Evolutionary conservation across 306 rosid genomes (phyloP).

Genomic region (Trichosanthes truncata): DNA sequence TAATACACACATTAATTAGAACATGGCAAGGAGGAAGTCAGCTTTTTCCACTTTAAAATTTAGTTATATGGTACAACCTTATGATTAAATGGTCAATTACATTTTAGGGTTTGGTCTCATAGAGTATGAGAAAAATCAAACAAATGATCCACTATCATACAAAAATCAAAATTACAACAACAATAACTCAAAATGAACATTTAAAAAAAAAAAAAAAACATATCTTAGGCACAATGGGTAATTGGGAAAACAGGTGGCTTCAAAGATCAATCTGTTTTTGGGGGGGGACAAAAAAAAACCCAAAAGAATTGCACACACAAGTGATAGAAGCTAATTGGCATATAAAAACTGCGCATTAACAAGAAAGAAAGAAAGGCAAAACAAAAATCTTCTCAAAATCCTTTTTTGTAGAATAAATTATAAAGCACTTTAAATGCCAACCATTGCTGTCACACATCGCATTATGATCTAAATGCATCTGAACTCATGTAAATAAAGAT

Average conservation of each 20-base stretch:
- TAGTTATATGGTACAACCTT: no score
- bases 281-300: not conserved
- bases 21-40: no score
- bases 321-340: not conserved
- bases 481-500: not conserved
- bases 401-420: not conserved
- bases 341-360: not conserved
- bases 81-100: no score
- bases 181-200: no score
- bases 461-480: slow-evolving; percentile 8
- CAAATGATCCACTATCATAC: no score
- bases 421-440: slow-evolving; percentile 9
- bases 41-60: no score
- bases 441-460: slow-evolving; percentile 4
- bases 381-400: not conserved
- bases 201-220: no score
- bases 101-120: no score
- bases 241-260: not conserved
- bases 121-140: no score
- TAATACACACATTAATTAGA: no score
- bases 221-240: not conserved
- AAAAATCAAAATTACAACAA: no score
- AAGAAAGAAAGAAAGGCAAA: not conserved
- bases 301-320: not conserved
- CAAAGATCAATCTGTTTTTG: not conserved